Evolutionary conservation across 805 yeast genomes (phyloP).

Genomic region (Metschnikowia continentalis): DNA sequence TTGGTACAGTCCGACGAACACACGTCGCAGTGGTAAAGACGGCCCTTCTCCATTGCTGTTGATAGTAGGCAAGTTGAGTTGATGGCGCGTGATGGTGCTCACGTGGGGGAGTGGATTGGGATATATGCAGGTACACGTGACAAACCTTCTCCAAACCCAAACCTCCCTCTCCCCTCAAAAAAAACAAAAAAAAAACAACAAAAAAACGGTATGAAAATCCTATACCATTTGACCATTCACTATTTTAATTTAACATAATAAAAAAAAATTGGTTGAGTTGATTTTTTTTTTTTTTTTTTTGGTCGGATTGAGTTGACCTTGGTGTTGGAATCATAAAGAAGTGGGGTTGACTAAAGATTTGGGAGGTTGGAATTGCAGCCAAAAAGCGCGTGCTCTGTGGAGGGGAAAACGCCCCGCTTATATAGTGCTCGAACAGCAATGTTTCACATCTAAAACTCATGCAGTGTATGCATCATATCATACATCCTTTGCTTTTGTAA

Average conservation of each 20-base stretch:
- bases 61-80: neutral
- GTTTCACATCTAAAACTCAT: neutral
- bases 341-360: too few species aligned
- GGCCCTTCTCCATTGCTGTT: slow-evolving; percentile 35
- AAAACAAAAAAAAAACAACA: too few species aligned
- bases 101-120: neutral
- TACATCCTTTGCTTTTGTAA: neutral
- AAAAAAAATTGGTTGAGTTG: too few species aligned
- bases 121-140: neutral
- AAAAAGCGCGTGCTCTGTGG: neutral
- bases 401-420: neutral
- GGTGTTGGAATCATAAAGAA: too few species aligned
- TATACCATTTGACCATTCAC: too few species aligned
- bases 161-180: too few species aligned
- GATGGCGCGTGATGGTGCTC: slow-evolving; percentile 4
- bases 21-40: slow-evolving; percentile 81
- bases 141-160: neutral
- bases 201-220: too few species aligned
- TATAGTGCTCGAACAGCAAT: neutral
- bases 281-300: too few species aligned
- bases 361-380: neutral
- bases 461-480: neutral
- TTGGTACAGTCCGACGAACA: slow-evolving; percentile 96
- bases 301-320: too few species aligned
- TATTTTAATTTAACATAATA: too few species aligned